phyloP scores from a whole-genome alignment of 2,329 filamentous ascomycete species.

The Colletotrichum lentis region DNA sequence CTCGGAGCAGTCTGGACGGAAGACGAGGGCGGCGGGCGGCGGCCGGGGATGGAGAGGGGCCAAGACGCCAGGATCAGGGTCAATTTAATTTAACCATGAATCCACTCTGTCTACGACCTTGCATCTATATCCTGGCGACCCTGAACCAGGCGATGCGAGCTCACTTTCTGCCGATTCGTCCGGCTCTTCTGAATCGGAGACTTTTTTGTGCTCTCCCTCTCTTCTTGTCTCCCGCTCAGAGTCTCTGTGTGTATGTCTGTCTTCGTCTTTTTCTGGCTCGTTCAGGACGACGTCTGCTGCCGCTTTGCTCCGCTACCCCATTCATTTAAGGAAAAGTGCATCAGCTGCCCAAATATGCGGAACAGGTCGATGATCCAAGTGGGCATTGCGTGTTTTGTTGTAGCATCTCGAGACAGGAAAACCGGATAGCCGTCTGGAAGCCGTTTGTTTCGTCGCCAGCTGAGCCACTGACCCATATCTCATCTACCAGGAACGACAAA shows the following conservation, averaged over 20 bases:
- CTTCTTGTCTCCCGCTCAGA: not conserved
- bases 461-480: conserved; percentile 31
- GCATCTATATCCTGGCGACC: conserved; percentile 15
- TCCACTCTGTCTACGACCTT: conserved; percentile 31
- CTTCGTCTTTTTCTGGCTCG: not conserved
- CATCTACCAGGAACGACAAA: conserved; percentile 30
- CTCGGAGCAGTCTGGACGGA: conserved; percentile 8
- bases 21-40: conserved; percentile 11
- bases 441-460: conserved; percentile 31
- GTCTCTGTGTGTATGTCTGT: too few species aligned
- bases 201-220: conserved; percentile 15
- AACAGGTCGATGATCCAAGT: not conserved
- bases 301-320: not conserved
- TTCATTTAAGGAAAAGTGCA: conserved; percentile 3
- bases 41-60: not conserved
- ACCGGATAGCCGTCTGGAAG: conserved; percentile 23
- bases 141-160: conserved; percentile 11
- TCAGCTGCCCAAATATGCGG: not conserved
- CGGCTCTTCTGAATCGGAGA: conserved; percentile 26
- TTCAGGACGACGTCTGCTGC: not conserved
- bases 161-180: conserved; percentile 35
- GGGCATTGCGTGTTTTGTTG: conserved; percentile 15
- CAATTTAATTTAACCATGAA: conserved; percentile 34
- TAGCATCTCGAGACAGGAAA: conserved; percentile 26
- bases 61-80: conserved; percentile 4